These are phyloP conservation scores for Mycena maculata DNA, from an alignment of 768 basidiomycete species.

Conservation along the genomic window DNA sequence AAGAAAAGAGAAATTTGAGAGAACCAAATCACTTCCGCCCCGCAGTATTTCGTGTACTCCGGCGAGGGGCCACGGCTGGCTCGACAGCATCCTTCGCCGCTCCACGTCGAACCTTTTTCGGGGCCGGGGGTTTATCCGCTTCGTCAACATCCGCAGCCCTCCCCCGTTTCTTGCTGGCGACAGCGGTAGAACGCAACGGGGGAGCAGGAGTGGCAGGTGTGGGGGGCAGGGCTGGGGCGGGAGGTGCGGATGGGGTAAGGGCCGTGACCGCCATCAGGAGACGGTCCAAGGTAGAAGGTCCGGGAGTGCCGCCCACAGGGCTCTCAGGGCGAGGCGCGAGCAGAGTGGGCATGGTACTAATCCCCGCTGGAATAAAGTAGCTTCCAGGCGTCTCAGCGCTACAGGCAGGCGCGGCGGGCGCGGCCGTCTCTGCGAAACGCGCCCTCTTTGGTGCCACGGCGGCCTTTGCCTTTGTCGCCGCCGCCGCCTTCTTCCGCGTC, in stretches of 20 bases:
- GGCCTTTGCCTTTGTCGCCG: background rate
- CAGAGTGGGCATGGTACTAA: too few relatives aligned
- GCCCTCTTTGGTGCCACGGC: background rate
- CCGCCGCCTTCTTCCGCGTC: background rate
- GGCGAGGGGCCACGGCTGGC: background rate
- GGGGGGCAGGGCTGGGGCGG: background rate
- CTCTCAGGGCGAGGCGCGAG: too few relatives aligned
- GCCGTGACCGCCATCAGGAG: too few relatives aligned
- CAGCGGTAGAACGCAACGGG: too few relatives aligned
- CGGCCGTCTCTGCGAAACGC: background rate
- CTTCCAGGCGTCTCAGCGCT: background rate
- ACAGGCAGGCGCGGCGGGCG: background rate
- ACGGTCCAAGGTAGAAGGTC: too few relatives aligned
- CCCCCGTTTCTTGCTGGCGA: background rate
- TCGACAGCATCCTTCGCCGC: background rate
- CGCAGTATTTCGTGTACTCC: background rate
- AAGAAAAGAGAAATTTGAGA: background rate
- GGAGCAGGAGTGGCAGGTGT: background rate
- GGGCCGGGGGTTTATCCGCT: background rate
- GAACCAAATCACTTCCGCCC: background rate
- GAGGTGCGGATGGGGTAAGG: background rate
- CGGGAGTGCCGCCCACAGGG: too few relatives aligned
- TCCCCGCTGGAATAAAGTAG: background rate
- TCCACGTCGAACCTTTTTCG: background rate
- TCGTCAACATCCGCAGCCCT: background rate